Evolutionary conservation across 1,284 basidiomycete genomes (phyloP), one percentile per base, ranked within the genome.

Genomic region (Coniophora puteana): DNA sequence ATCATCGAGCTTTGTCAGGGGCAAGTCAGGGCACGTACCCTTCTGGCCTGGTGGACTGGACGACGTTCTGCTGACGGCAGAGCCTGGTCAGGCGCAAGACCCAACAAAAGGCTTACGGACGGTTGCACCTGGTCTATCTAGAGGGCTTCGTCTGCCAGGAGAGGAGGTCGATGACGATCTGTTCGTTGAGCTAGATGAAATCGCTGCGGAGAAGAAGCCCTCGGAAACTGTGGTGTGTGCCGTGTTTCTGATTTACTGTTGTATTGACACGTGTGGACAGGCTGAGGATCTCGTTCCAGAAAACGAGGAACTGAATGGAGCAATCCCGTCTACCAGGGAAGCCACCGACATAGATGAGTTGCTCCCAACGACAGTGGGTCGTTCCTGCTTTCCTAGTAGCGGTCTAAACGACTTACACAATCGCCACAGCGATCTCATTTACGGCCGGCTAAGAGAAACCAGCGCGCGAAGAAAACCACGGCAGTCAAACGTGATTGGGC

Each of bases 401-500:
- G 57, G 49, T 16, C 37, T 13, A 20, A 37, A 17, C 16, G 23
- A 13, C 38, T 44, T 11, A 27, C 16, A 42, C 8, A 20, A 40
- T 33, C n/a, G 28, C n/a, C 38, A 1, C 48, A 82, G 79, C 68
- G 76, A 38, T 68, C 72, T 16, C 73, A 82, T 53, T 62, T 88
- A 21, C 78, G 72, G 37, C 76, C 79, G 21, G 57, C 70, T 36
- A 68, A 69, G 41, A 48, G 69, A 7, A 51, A 59, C 21, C 65
- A 66, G 41, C 66, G 63, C 20, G 40, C 58, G 8, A 72, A 66
- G 41, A 69, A 68, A 17, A 48, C 63, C 7, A 67, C 72, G 36
- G 58, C 78, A 3, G 75, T 80, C 45, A 96, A 95, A 65, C 84
- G 91, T 40, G 93, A 98, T 51, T 99, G 96, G 96, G 96, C 95